Conservation (phyloP, 176 grass and related monocot species). For the Elaeis guineensis region DNA sequence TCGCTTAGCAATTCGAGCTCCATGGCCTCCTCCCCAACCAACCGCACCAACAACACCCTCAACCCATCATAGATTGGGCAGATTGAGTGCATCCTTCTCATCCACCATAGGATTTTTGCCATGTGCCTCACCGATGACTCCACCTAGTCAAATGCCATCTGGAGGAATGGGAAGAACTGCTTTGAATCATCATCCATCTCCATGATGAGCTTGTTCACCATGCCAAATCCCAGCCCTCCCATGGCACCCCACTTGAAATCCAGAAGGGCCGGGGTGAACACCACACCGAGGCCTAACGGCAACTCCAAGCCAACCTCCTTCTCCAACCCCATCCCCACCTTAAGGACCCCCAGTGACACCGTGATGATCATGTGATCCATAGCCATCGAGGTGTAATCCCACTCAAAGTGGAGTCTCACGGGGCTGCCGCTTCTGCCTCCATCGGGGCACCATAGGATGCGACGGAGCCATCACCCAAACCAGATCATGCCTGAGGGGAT, state of each 20-base stretch:
- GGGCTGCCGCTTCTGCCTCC: slow-evolving; percentile 8
- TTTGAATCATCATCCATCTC: slow-evolving; percentile 27
- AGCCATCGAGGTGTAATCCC: slow-evolving; percentile 12
- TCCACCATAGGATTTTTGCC: slow-evolving; percentile 60
- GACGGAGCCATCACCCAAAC: slow-evolving; percentile 30
- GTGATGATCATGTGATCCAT: slow-evolving; percentile 72
- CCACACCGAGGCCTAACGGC: slow-evolving; percentile 13
- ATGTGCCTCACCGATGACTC: slow-evolving; percentile 4
- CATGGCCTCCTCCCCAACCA: slow-evolving; percentile 60
- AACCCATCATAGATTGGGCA: slow-evolving; percentile 51
- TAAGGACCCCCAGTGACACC: slow-evolving; percentile 74
- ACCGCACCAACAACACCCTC: slow-evolving; percentile 57
- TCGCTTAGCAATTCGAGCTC: slow-evolving; percentile 66
- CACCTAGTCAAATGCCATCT: slow-evolving; percentile 32
- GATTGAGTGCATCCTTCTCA: slow-evolving; percentile 53
- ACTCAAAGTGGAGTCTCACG: slow-evolving; percentile 47
- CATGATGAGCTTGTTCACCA: slow-evolving; percentile 75
- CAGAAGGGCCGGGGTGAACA: slow-evolving; percentile 66
- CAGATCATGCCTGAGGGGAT: slow-evolving; percentile 42
- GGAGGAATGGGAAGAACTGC: slow-evolving; percentile 34
- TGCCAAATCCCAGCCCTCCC: slow-evolving; percentile 58
- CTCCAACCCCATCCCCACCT: slow-evolving; percentile 31
- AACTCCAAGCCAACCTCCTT: background rate
- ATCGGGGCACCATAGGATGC: slow-evolving; percentile 41
- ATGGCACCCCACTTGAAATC: slow-evolving; percentile 54